Evolutionary conservation across 495 filamentous ascomycete genomes (phyloP), one percentile per base, ranked within the genome.

Genomic region (Chaetomium fimeti): DNA sequence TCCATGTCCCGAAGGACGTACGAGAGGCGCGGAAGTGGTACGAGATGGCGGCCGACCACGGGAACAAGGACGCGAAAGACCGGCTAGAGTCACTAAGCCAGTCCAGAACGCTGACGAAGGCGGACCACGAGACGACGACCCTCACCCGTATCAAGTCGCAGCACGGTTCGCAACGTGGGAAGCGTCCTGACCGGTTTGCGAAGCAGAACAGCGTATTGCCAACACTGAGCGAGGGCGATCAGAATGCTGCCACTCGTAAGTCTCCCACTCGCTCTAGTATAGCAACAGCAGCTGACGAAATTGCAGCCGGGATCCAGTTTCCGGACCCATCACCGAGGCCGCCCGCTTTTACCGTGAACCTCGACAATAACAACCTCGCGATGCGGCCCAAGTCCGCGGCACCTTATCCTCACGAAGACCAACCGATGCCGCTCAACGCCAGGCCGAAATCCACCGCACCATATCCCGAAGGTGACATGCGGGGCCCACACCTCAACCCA

Each of bases 101-200:
- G 69, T 90, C 91, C 61, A 93, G 91, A 76, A 91, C 89, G 4
- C 81, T 98, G 45, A 93, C 91, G 12, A 90, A 90, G 75, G 85
- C 88, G 71, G 94, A 98, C 71, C 94, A 98, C 74, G 92, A 98
- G 73, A 89, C 91, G 57, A 85, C 95, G 64, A 93, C 95, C 1
- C 86, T 98, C 64, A 85, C 86, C 20, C 86, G 91, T 32, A 97
- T 98, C 78, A 93, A 93, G 75, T 96, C 93, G 2, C 88, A 91
- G 68, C 89, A 98, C 72, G 94, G 91, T 24, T 96, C 93, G 36
- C 89, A 91, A 68, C 85, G 89, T 62, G 88, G 88, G 15, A 84
- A 85, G 60, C 82, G 87, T 56, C 88, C 88, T 1, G 87, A 89
- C 13, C 81, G 88, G 63, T 84, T 90, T 68, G 27, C 67, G 70